Percentiles rank a stretch among this genome's conserved stretches.
Evolutionary conservation across 2,329 filamentous ascomycete genomes (phyloP).

Genomic region (Alternaria ethzedia): DNA sequence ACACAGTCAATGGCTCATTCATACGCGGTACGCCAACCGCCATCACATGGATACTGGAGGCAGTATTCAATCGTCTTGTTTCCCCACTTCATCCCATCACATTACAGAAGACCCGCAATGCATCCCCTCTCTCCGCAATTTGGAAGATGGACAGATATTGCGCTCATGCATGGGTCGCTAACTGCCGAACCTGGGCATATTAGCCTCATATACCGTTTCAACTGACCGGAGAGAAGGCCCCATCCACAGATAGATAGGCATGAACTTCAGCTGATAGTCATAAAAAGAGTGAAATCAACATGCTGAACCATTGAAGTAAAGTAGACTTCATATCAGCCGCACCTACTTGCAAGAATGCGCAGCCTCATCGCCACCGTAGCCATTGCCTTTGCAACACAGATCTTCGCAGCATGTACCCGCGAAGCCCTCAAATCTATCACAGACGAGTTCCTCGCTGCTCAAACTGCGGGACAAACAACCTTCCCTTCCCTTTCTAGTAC

Average conservation of each 20-base stretch:
- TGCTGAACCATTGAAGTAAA: neutral
- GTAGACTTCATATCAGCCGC: too few species aligned
- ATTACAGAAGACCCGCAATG: neutral
- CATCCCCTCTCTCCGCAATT: neutral
- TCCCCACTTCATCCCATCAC: neutral
- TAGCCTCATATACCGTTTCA: neutral
- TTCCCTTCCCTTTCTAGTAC: constrained; percentile 24
- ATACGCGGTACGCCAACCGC: neutral
- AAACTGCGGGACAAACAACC: constrained; percentile 27
- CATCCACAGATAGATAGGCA: neutral
- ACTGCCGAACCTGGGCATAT: constrained; percentile 9
- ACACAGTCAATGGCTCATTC: neutral
- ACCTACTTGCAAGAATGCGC: constrained; percentile 1
- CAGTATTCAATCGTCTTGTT: neutral
- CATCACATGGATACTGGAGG: neutral
- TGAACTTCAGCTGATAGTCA: neutral
- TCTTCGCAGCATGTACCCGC: constrained; percentile 29
- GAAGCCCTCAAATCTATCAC: constrained; percentile 27
- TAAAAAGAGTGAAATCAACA: neutral
- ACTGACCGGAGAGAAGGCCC: neutral
- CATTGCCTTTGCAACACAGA: constrained; percentile 10
- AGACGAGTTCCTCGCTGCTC: constrained; percentile 24
- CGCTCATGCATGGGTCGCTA: neutral
- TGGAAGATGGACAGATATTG: constrained; percentile 1
- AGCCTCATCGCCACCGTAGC: neutral